These are phyloP conservation scores for Candida hispaniensis DNA, from an alignment of 805 yeast species.

Conservation along the genomic window DNA sequence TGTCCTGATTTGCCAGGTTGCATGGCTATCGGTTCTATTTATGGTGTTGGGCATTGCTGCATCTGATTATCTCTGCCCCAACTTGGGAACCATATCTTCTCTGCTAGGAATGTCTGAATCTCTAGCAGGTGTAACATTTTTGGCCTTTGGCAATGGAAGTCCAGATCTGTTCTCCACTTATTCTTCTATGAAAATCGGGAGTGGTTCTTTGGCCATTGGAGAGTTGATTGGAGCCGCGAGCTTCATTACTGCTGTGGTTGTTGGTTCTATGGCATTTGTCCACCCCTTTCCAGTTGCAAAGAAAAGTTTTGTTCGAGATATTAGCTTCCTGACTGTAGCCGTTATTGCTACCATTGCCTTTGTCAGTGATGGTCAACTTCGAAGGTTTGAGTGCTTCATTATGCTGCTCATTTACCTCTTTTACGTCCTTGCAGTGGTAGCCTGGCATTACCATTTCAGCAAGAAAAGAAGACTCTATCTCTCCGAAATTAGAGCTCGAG, in stretches of 20 bases:
- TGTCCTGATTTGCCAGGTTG: constrained; percentile 18
- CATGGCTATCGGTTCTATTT: constrained; percentile 38
- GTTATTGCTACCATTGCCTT: constrained; percentile 41
- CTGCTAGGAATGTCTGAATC: constrained; percentile 58
- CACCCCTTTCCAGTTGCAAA: constrained; percentile 49
- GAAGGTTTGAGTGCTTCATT: constrained; percentile 43
- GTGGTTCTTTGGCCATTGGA: constrained; percentile 72
- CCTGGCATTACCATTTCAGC: constrained; percentile 33
- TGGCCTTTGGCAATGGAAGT: constrained; percentile 87
- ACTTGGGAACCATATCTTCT: constrained; percentile 53
- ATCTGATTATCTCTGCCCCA: constrained; percentile 73
- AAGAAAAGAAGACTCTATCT: constrained; percentile 16
- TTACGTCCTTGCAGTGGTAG: constrained; percentile 45
- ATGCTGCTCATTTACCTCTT: constrained; percentile 46
- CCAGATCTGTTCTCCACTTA: constrained; percentile 83
- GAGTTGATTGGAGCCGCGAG: constrained; percentile 87
- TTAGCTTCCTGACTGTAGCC: constrained; percentile 43
- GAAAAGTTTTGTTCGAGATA: constrained; percentile 47
- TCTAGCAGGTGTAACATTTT: constrained; percentile 71
- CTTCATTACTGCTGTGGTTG: constrained; percentile 66
- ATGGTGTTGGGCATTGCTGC: constrained; percentile 66
- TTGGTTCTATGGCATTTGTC: constrained; percentile 65
- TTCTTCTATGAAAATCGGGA: constrained; percentile 64
- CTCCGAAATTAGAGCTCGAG: constrained; percentile 21
- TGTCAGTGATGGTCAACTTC: constrained; percentile 45